phyloP scores from a whole-genome alignment of 345 rosid species.

The Aurinia saxatilis region DNA sequence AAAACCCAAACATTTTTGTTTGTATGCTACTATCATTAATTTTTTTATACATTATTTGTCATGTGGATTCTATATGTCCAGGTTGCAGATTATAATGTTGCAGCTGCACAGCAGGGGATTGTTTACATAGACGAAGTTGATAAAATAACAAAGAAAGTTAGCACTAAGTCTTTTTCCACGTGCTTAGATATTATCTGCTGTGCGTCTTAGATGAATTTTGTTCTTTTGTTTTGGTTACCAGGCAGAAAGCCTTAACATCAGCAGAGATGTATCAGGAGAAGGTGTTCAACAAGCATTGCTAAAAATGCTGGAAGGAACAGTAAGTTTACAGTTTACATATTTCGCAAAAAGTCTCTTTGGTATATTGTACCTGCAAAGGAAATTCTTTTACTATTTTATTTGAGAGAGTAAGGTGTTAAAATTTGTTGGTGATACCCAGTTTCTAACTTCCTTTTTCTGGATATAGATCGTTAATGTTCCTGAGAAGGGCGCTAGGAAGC shows the following conservation, averaged over 20 bases:
- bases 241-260: slow-evolving; percentile 96
- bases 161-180: background rate
- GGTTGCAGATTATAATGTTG: slow-evolving; percentile 95
- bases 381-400: background rate
- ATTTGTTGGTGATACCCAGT: background rate
- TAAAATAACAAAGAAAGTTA: slow-evolving; percentile 96
- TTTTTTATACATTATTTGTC: background rate
- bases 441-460: slow-evolving; percentile 14
- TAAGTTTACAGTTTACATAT: slow-evolving; percentile 38
- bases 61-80: slow-evolving; percentile 21
- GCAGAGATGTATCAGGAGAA: slow-evolving; percentile 99
- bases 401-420: background rate
- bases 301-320: slow-evolving; percentile 99
- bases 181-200: background rate
- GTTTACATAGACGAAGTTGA: slow-evolving; percentile 98
- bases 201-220: background rate
- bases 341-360: background rate
- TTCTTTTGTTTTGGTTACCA: slow-evolving; percentile 30
- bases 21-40: background rate
- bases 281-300: slow-evolving; percentile 98
- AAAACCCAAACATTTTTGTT: background rate
- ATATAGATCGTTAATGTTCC: slow-evolving; percentile 93
- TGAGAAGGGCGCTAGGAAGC: slow-evolving; percentile 98
- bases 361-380: background rate
- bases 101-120: slow-evolving; percentile 99